Percentiles rank a stretch among this genome's conserved stretches.
Conservation (phyloP, 306 rosid species). For the Trifolium pratense region DNA sequence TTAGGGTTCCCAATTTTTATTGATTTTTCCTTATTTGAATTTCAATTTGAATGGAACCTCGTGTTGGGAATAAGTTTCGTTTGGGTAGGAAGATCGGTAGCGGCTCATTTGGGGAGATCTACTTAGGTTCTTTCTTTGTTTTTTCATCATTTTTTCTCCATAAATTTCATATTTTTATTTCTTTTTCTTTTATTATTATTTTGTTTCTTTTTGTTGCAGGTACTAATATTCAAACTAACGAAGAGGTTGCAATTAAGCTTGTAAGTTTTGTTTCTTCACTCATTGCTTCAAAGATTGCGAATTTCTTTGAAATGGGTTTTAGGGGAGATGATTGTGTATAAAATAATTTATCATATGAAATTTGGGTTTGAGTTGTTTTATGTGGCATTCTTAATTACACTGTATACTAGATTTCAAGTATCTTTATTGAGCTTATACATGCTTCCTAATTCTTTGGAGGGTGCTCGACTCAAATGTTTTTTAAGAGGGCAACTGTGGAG, state of each 20-base stretch:
- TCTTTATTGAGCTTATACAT: slow-evolving; percentile 24
- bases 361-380: slow-evolving; percentile 1
- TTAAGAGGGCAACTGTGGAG: slow-evolving; percentile 21
- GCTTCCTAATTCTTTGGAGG: neutral
- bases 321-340: slow-evolving; percentile 8
- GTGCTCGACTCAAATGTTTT: neutral
- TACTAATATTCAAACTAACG: slow-evolving; percentile 89
- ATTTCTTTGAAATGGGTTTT: slow-evolving; percentile 28
- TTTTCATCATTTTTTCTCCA: neutral
- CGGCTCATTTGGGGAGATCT: slow-evolving; percentile 98
- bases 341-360: neutral
- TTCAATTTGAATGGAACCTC: slow-evolving; percentile 76
- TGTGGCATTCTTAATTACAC: slow-evolving; percentile 2
- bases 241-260: slow-evolving; percentile 96
- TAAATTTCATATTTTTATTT: neutral
- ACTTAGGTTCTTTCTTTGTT: slow-evolving; percentile 59
- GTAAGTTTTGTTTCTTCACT: slow-evolving; percentile 59
- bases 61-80: slow-evolving; percentile 88
- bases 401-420: slow-evolving; percentile 9
- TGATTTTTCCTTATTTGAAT: no score
- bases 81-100: slow-evolving; percentile 95
- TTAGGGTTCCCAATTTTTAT: slow-evolving; percentile 52
- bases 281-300: neutral
- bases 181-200: slow-evolving; percentile 38
- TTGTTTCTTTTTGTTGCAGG: slow-evolving; percentile 57